Evolutionary conservation across 768 basidiomycete species (phyloP).

Genomic region (Pisolithus orientalis): DNA sequence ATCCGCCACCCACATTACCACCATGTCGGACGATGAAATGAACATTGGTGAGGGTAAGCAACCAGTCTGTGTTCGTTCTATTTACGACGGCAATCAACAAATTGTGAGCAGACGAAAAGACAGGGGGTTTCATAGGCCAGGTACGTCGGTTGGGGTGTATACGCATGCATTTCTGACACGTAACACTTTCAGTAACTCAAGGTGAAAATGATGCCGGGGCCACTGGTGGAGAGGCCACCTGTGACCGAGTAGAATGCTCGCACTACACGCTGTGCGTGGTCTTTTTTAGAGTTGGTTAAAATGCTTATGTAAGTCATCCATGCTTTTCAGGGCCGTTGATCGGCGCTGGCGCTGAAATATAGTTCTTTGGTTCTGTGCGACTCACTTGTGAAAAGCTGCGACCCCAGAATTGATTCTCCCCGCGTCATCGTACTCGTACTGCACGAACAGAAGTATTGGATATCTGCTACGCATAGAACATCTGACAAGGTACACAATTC

Average conservation of each 20-base stretch:
- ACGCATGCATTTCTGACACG: slow-evolving; percentile 3
- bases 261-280: slow-evolving; percentile 75
- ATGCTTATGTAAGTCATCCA: too few species aligned
- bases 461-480: too few species aligned
- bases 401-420: too few species aligned
- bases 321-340: too few species aligned
- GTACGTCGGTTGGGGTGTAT: slow-evolving; percentile 30
- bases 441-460: too few species aligned
- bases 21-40: slow-evolving; percentile 92
- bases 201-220: slow-evolving; percentile 59
- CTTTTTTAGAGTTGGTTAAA: neutral
- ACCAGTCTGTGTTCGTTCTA: neutral
- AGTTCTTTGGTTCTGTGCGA: too few species aligned
- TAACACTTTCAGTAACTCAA: slow-evolving; percentile 19
- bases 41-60: slow-evolving; percentile 77
- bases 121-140: slow-evolving; percentile 75
- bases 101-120: slow-evolving; percentile 54
- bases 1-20: slow-evolving; percentile 18
- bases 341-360: too few species aligned
- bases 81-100: neutral
- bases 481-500: too few species aligned
- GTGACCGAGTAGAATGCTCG: slow-evolving; percentile 72
- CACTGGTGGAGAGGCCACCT: slow-evolving; percentile 57
- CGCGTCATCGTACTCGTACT: too few species aligned
- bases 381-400: too few species aligned